Evolutionary conservation across 208 protist species (phyloP), one percentile per base, ranked within the genome.

Genomic region (Plasmodiophora brassicae): DNA sequence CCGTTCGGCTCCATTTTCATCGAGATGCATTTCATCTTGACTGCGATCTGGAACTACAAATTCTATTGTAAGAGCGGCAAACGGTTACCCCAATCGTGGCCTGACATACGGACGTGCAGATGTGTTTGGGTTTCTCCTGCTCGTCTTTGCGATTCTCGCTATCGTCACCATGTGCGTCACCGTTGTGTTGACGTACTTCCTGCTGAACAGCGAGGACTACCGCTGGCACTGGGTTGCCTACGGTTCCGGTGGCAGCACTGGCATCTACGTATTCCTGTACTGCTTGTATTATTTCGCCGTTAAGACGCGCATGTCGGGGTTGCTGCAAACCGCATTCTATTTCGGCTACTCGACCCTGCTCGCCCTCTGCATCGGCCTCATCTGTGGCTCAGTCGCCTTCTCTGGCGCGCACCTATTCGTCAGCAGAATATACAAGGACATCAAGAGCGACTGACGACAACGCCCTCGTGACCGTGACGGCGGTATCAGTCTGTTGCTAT

Each of bases 31-130:
- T 97, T 98, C 71, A 91, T 98, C 14, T 96, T 98, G 88, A 95
- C 93, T 22, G 96, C 94, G 0, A 94, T 98, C 39, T 98, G 96
- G 97, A 92, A 96, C n/a, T 97, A 98, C 92, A 98, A 97, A 88
- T 92, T 96, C 43, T 98, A 98, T 90, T 97, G 65, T 78, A 36
- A 78, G 65, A 38, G 5, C n/a, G 65, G 5, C 5, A 38, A n/a
- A n/a, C n/a, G n/a, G n/a, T n/a, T n/a, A n/a, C n/a, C n/a, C n/a
- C n/a, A n/a, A n/a, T n/a, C n/a, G n/a, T n/a, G n/a, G n/a, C n/a
- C n/a, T n/a, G n/a, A n/a, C n/a, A n/a, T n/a, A n/a, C n/a, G n/a
- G 14, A 44, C 41, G 65, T 38, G 5, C 65, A 78, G 65, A 98
- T 89, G 92, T 98, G 0, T 98, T 97, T 89, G 95, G 95, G 1